Percentiles rank a stretch among this genome's conserved stretches.
Conservation (phyloP, 2,329 filamentous ascomycete genomes). For the Fusarium cicatricum region DNA sequence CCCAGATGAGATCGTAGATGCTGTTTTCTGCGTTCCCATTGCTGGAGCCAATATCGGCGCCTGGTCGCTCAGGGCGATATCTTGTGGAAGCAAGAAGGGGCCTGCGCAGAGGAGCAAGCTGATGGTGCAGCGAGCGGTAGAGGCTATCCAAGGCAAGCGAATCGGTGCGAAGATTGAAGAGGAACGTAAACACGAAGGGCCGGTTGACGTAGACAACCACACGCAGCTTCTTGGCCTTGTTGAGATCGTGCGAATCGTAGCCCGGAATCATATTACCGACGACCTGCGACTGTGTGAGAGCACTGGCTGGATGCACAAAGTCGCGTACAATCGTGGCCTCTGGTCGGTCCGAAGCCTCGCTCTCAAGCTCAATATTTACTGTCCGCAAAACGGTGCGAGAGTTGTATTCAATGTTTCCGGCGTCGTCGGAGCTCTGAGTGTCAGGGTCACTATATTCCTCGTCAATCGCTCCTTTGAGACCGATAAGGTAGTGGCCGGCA, state of each 20-base stretch:
- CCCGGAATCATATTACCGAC: conserved; percentile 46
- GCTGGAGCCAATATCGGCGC: conserved; percentile 40
- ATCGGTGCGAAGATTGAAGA: conserved; percentile 69
- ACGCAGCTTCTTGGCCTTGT: conserved; percentile 65
- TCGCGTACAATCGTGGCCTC: conserved; percentile 58
- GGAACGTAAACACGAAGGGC: conserved; percentile 80
- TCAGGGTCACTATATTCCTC: conserved; percentile 49
- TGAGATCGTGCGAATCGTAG: conserved; percentile 56
- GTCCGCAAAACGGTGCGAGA: conserved; percentile 70
- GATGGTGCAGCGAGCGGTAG: conserved; percentile 67
- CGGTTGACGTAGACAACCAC: conserved; percentile 77
- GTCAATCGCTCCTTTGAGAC: conserved; percentile 71
- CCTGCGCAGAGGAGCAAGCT: conserved; percentile 66
- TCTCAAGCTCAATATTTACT: conserved; percentile 70
- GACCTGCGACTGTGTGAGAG: conserved; percentile 46
- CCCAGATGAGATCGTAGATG: conserved; percentile 72
- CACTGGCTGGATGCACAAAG: conserved; percentile 49
- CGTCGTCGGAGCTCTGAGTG: conserved; percentile 44
- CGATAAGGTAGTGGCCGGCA: conserved; percentile 68
- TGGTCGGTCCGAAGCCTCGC: conserved; percentile 48
- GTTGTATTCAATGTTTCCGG: conserved; percentile 49
- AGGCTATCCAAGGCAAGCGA: conserved; percentile 63
- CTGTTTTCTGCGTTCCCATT: conserved; percentile 36
- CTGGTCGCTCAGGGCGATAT: conserved; percentile 61
- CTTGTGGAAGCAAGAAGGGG: conserved; percentile 64